Evolutionary conservation across 352 stramenopile species (phyloP).

Genomic region (Phytophthora constricta): DNA sequence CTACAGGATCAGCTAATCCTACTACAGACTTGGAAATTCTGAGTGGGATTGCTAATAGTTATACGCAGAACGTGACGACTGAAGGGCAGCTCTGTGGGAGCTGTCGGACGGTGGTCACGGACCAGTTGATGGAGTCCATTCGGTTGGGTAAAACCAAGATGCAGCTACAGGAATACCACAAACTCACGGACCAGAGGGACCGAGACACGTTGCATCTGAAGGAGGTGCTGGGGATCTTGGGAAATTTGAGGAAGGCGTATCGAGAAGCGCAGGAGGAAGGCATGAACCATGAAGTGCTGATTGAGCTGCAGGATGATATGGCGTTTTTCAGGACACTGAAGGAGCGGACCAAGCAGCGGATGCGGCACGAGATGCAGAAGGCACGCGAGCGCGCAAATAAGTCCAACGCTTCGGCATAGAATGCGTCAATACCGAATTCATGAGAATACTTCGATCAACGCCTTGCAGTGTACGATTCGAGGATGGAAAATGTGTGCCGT

Average conservation of each 20-base stretch:
- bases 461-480: slow-evolving; percentile 11
- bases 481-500: slow-evolving; percentile 2
- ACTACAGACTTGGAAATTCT: slow-evolving; percentile 82
- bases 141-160: slow-evolving; percentile 71
- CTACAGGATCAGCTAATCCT: slow-evolving; percentile 32
- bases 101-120: slow-evolving; percentile 68
- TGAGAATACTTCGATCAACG: neutral
- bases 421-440: neutral
- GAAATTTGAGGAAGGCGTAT: slow-evolving; percentile 55
- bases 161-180: slow-evolving; percentile 65
- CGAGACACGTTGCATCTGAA: slow-evolving; percentile 73
- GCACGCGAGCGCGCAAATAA: slow-evolving; percentile 36
- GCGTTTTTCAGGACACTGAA: slow-evolving; percentile 77
- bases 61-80: slow-evolving; percentile 62
- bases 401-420: slow-evolving; percentile 39
- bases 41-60: slow-evolving; percentile 84
- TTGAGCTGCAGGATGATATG: slow-evolving; percentile 75
- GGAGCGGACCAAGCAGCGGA: slow-evolving; percentile 71
- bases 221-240: slow-evolving; percentile 58
- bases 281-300: slow-evolving; percentile 60
- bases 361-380: slow-evolving; percentile 68
- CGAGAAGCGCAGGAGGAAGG: slow-evolving; percentile 57
- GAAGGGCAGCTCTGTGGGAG: slow-evolving; percentile 65
- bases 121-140: slow-evolving; percentile 84
- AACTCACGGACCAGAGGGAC: slow-evolving; percentile 62